These are phyloP conservation scores for Solanum peruvianum DNA, from an alignment of 257 asterid genomes.

Conservation along the genomic window DNA sequence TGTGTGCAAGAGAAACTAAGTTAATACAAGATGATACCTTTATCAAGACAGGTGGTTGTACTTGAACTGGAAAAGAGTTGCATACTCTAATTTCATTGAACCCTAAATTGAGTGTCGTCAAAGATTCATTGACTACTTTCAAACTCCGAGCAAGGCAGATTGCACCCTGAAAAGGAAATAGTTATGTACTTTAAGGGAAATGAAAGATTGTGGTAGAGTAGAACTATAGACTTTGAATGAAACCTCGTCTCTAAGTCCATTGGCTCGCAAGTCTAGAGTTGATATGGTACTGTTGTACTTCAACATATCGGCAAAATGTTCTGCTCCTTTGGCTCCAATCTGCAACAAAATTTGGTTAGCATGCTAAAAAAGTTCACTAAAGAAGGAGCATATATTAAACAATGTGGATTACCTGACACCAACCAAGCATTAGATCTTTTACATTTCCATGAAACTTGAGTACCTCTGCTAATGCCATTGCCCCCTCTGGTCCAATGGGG, in stretches of 20 bases:
- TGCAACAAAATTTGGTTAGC: constrained; percentile 12
- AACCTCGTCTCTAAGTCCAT: constrained; percentile 95
- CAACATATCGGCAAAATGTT: constrained; percentile 78
- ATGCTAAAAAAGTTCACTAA: constrained; percentile 5
- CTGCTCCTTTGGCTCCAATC: constrained; percentile 88
- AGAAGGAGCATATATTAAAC: neutral
- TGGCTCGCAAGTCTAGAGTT: constrained; percentile 78
- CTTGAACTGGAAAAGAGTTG: neutral
- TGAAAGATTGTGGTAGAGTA: neutral
- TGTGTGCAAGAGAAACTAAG: constrained; percentile 12
- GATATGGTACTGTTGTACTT: constrained; percentile 73
- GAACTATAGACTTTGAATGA: neutral
- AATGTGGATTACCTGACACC: constrained; percentile 78
- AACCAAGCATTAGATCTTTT: constrained; percentile 79
- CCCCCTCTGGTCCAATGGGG: constrained; percentile 95
- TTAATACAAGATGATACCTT: neutral
- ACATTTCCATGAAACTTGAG: constrained; percentile 84
- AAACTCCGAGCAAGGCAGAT: constrained; percentile 82
- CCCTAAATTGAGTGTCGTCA: constrained; percentile 79
- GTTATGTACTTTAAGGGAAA: neutral
- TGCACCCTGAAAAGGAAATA: constrained; percentile 54
- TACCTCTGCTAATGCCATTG: constrained; percentile 79
- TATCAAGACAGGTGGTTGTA: neutral
- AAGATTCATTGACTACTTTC: constrained; percentile 81
- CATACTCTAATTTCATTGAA: constrained; percentile 91